Conservation (phyloP, 768 basidiomycete genomes). For the Lenzites betulinus region DNA sequence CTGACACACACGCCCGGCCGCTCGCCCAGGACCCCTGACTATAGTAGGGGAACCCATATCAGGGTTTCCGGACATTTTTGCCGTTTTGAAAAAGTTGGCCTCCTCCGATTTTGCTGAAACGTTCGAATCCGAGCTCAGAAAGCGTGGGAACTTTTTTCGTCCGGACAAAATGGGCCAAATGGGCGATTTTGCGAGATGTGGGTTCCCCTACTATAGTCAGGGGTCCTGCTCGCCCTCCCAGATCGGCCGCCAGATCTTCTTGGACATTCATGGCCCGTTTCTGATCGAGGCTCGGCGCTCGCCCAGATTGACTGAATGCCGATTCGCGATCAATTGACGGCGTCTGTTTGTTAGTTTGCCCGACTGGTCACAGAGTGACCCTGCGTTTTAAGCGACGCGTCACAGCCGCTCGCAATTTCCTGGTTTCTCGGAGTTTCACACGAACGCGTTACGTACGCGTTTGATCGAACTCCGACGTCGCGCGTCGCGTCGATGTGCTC, state of each 20-base stretch:
- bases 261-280: background rate
- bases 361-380: background rate
- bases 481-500: background rate
- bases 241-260: slow-evolving; percentile 13
- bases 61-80: no score
- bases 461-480: background rate
- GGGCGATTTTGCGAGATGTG: no score
- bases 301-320: slow-evolving; percentile 20
- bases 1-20: background rate
- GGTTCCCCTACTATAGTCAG: no score
- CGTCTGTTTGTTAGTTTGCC: slow-evolving; percentile 13
- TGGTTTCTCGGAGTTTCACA: background rate
- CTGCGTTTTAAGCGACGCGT: background rate
- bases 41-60: no score
- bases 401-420: background rate
- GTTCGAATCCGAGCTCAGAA: no score
- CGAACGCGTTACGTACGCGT: slow-evolving; percentile 1
- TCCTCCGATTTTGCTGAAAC: no score
- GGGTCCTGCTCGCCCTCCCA: no score
- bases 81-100: no score
- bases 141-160: no score
- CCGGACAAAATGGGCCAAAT: no score
- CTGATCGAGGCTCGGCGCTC: slow-evolving; percentile 15
- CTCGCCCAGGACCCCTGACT: no score
- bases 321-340: slow-evolving; percentile 13